Evolutionary conservation across 2,329 filamentous ascomycete genomes (phyloP), one percentile per base, ranked within the genome.

Genomic region (Neonectria sp.): DNA sequence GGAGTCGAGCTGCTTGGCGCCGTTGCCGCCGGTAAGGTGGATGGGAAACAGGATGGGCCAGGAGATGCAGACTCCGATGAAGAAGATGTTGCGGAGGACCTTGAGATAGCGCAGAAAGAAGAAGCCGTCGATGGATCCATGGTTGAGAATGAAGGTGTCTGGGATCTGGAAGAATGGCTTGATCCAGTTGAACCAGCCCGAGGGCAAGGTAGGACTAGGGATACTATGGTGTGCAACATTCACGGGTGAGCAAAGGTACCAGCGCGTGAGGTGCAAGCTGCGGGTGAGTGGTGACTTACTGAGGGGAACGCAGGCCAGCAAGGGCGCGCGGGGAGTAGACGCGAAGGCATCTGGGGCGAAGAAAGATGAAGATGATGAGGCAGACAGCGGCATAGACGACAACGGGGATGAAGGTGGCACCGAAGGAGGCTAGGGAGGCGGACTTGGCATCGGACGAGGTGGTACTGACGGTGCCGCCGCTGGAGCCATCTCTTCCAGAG

Each of bases 111-210:
- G 94, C 31, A 98, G 86, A 79, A 97, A 94, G 58, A 98, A 90
- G 80, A 95, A 98, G 35, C 93, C 93, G 79, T 99, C 95, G 69
- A 99, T 89, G 0, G 95, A 97, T 79, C 95, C 94, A 83, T 97
- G 94, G 76, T 96, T 93, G 25, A 98, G 89, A 29, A 95, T 90
- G 76, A 93, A 94, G 46, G 91, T 90, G 78, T 98, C 95, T 4
- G 88, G 87, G 49, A 89, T 87, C 73, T 87, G 88, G 83, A 89
- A 92, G 81, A 94, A 93, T 13, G 87, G 83, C 11, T 82, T 81
- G 65, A 94, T 80, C 92, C 92, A 95, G 73, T 92, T 89, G 74
- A 93, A 83, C 52, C 90, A 78, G 60, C 92, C 91, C 29, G 78
- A 84, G 3, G 91, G 89, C 0, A 92, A 83, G 2, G 83, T 77